Evolutionary conservation across 2,329 filamentous ascomycete genomes (phyloP).

Genomic region (Dothideomycetidae sp.): DNA sequence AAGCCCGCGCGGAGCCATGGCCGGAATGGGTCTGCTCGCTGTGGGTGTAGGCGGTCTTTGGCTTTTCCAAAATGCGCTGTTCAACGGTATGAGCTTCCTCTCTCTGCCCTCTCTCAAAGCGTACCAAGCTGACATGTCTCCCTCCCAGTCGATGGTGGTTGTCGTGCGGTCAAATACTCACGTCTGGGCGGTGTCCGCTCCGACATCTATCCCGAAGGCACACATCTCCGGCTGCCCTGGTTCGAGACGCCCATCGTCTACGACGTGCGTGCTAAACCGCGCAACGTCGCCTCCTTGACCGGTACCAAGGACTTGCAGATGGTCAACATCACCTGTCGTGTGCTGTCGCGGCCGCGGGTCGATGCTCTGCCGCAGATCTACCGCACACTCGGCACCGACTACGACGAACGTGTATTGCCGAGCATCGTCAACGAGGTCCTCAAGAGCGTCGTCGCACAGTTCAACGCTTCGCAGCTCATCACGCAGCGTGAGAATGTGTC

Average conservation of each 20-base stretch:
- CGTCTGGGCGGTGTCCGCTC: conserved; percentile 77
- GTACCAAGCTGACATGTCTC: no score
- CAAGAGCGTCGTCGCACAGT: conserved; percentile 96
- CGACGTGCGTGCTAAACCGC: conserved; percentile 93
- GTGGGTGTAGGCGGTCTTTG: conserved; percentile 38
- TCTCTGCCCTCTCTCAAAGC: not conserved
- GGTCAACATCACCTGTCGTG: conserved; percentile 99
- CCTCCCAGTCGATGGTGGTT: conserved; percentile 90
- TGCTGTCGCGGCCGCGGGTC: conserved; percentile 79
- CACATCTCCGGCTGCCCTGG: conserved; percentile 89
- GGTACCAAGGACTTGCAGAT: conserved; percentile 99
- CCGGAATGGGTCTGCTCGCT: conserved; percentile 40
- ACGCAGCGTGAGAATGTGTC: conserved; percentile 97
- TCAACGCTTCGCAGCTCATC: conserved; percentile 96
- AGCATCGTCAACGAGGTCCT: conserved; percentile 99
- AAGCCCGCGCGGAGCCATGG: conserved; percentile 37
- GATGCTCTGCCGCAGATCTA: conserved; percentile 92
- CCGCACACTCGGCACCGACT: conserved; percentile 85
- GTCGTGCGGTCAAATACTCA: conserved; percentile 97
- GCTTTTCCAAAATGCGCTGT: conserved; percentile 49
- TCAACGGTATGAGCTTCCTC: conserved; percentile 42
- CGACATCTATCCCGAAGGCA: conserved; percentile 95
- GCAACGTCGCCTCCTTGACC: conserved; percentile 91
- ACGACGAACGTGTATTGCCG: conserved; percentile 93
- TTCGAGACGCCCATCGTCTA: conserved; percentile 94